A percentile compares a stretch with the other conserved stretches of the same genome.
phyloP scores from a whole-genome alignment of 345 rosid species.

The Boechera divaricarpa region DNA sequence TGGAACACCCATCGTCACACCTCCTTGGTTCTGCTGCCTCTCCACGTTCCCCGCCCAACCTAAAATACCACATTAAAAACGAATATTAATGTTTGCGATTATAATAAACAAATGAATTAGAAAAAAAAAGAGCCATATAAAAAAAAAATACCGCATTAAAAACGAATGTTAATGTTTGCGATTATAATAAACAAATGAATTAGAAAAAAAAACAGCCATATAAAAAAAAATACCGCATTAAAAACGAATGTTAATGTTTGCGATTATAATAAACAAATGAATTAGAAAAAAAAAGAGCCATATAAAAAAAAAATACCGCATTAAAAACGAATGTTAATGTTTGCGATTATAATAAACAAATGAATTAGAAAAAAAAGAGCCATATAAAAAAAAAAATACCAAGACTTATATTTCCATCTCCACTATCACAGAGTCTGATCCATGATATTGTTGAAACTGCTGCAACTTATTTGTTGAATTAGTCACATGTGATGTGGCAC shows the following conservation, averaged over 20 bases:
- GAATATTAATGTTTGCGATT: neutral
- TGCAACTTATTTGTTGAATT: too few relatives aligned
- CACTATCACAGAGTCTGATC: too few relatives aligned
- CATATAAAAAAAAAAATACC: conserved; percentile 35
- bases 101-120: neutral
- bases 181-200: neutral
- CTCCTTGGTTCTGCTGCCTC: conserved; percentile 41
- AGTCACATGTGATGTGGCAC: too few relatives aligned
- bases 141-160: conserved; percentile 39
- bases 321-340: too few relatives aligned
- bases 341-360: too few relatives aligned
- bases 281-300: neutral
- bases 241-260: neutral
- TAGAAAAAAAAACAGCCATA: conserved; percentile 17
- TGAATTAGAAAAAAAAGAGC: too few relatives aligned
- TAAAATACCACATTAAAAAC: neutral
- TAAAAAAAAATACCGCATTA: neutral
- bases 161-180: neutral
- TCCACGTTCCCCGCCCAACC: conserved; percentile 35
- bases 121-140: neutral
- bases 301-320: too few relatives aligned
- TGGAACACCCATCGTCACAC: conserved; percentile 29
- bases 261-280: neutral
- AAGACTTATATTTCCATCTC: too few relatives aligned
- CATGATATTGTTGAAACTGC: too few relatives aligned